Base-by-base conservation (phyloP, 768 basidiomycete genomes). In the Amanita rimosa region DNA sequence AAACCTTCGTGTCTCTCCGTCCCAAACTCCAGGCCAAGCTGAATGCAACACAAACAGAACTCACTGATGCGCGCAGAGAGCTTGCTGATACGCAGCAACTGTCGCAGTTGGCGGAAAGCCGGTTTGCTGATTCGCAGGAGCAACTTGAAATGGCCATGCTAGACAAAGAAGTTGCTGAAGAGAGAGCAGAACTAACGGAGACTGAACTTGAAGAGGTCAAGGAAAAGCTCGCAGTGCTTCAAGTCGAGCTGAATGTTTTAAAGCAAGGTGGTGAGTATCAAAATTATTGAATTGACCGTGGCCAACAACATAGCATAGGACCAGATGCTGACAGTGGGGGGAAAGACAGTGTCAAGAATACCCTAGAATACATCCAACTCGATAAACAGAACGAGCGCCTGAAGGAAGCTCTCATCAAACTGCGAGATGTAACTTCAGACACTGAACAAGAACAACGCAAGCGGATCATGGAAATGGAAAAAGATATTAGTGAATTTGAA, bases 131-230 rank as follows among this genome's bases (percentile, higher is more conserved):
- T 61, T 62, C 84, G 1, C 79, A 86, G 46, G 95, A 97, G 50
- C 89, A 94, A 60, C 67, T 98, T 34, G 96, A 99, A 67, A 92
- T 97, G 85, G 74, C 81, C 2, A 88, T 88, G 75, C 66, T 99
- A 56, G 96, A 99, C 62, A 92, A 91, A 66, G 96, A 99, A 62
- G 81, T 98, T 34, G 94, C 95, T 0, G 96, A 98, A 60, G 95
- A 97, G 63, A 79, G 80, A 51, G 83, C 87, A 0, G 95, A 97
- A 63, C 60, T 78, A 2, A 83, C 83, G 0, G 83, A 91, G 60
- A 64, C 72, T 0, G 91, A 93, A 59, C 58, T 93, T 44, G 89
- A 87, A 55, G 85, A 83, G 46, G 59, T 84, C 51, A 85, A 74
- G 57, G 95, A 97, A 64, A 77, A 73, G 55, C 53, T 90, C 42